Conservation (phyloP, 805 yeast genomes). For the Brettanomyces custersianus region DNA sequence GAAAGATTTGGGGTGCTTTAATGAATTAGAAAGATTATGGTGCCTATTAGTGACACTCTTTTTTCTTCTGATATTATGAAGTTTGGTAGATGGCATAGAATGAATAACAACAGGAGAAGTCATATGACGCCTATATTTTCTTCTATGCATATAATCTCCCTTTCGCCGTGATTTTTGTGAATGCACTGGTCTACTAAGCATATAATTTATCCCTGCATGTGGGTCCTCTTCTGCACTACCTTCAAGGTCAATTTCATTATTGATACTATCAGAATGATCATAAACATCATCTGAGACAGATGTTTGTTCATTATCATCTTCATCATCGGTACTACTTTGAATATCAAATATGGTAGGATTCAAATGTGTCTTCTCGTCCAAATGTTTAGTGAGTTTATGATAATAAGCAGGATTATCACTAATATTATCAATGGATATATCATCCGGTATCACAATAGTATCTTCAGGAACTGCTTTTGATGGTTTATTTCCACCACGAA, state of each 20-base stretch:
- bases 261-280: constrained; percentile 2
- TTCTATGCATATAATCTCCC: no score
- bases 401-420: constrained; percentile 2
- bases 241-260: constrained; percentile 3
- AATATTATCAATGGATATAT: constrained; percentile 2
- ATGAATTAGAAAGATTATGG: no score
- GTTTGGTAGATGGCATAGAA: no score
- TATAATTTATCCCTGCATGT: constrained; percentile 19
- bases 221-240: constrained; percentile 21
- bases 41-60: no score
- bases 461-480: background rate
- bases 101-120: no score
- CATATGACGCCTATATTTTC: no score
- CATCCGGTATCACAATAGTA: constrained; percentile 5
- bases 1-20: no score
- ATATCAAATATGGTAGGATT: background rate
- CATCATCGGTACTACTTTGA: constrained; percentile 3
- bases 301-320: constrained; percentile 4
- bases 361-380: background rate
- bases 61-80: no score
- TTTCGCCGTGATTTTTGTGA: no score
- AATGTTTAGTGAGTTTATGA: background rate
- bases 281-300: constrained; percentile 7
- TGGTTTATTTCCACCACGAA: background rate
- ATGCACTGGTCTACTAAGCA: constrained; percentile 13